These are phyloP conservation scores for Pythium guiyangense DNA, from an alignment of 352 stramenopile genomes.

Conservation along the genomic window DNA sequence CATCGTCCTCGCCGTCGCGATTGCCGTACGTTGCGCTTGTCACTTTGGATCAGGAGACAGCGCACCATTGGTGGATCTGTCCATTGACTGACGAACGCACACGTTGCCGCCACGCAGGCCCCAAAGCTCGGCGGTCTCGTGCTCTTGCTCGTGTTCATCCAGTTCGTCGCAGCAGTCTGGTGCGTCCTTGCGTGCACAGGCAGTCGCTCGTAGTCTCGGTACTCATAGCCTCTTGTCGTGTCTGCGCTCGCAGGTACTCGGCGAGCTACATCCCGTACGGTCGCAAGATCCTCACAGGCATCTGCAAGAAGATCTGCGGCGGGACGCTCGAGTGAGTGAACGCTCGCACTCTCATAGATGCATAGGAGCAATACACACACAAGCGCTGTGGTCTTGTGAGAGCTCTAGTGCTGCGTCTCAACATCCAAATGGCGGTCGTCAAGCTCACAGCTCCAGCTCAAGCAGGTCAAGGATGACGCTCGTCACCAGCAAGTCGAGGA, in stretches of 20 bases:
- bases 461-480: too few relatives aligned
- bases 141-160: conserved; percentile 72
- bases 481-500: too few relatives aligned
- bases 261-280: conserved; percentile 83
- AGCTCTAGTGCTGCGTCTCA: too few relatives aligned
- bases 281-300: conserved; percentile 67
- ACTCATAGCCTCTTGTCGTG: neutral
- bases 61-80: too few relatives aligned
- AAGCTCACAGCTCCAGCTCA: too few relatives aligned
- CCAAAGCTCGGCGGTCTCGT: conserved; percentile 69
- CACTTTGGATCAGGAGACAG: too few relatives aligned
- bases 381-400: too few relatives aligned
- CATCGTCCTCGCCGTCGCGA: conserved; percentile 61
- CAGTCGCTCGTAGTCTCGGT: neutral
- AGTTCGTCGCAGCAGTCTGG: conserved; percentile 73
- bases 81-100: too few relatives aligned
- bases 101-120: conserved; percentile 20
- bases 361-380: too few relatives aligned
- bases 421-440: too few relatives aligned
- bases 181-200: conserved; percentile 11
- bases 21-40: conserved; percentile 35
- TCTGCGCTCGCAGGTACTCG: conserved; percentile 45
- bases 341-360: too few relatives aligned
- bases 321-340: neutral
- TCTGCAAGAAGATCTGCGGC: conserved; percentile 64